Evolutionary conservation across 1,139 yeast species (phyloP), one percentile per base, ranked within the genome.

Genomic region (Suhomyces terraborum): DNA sequence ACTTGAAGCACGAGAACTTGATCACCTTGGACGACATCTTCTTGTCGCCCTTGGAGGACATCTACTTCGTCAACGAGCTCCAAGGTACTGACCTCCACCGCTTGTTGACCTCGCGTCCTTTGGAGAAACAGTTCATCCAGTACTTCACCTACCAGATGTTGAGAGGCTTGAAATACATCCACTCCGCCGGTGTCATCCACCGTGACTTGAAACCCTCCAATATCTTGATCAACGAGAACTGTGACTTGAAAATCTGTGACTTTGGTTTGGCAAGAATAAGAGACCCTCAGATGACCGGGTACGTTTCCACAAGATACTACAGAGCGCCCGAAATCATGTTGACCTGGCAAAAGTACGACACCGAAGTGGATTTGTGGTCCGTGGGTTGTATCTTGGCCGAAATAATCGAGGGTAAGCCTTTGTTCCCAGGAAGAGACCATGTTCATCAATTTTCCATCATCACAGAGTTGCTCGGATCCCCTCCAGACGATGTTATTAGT

Each of bases 341-440:
- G 53, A 91, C 98, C 19, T 93, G 99, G 99, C 99, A 93, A 65
- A 91, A 94, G 64, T 93, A 93, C 68, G 98, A 93, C 61, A 85
- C 89, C n/a, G 98, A 93, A 66, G 98, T 94, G 30, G 99, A 93
- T 64, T 86, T 93, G 56, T 93, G 99, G 99, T 86, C 96, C 13
- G 97, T 95, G n/a, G 99, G 98, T 13, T 93, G 99, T 68, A 93
- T 93, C 50, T 87, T 93, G 59, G 95, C 98, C 9, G 99, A 93
- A 64, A 93, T 94, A 96, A 87, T 93, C 54, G 97, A 93, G 62
- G 98, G 98, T n/a, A 91, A 89, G 64, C 98, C 99, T 2, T 72
- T 93, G 35, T 93, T 93, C 77, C 98, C 98, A 1, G 99, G 99
- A 37, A 89, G 88, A 62, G 98, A 94, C 62, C 99, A 93, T 61